Base-by-base conservation (phyloP, 2,329 filamentous ascomycete species). In the Beauveria bassiana region DNA sequence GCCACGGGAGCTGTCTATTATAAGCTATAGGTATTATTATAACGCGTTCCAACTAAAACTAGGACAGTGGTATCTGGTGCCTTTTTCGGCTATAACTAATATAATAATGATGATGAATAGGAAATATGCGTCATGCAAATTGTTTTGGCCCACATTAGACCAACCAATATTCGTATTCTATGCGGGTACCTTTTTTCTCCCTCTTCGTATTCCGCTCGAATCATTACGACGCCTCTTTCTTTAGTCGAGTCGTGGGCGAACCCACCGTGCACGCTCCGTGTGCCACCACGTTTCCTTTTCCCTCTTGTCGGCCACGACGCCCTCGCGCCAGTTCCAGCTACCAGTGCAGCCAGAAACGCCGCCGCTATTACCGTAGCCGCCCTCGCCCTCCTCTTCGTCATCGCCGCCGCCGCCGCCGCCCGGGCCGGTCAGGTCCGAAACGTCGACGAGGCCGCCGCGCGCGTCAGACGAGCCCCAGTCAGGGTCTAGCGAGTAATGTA, bases 401-500 rank as follows among this genome's bases (percentile, higher is more conserved):
- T 66, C 8, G 28, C 8, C 28, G 28, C 28, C 28, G 26, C 26
- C 26, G 28, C 28, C 28, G 28, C 8, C 28, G 28, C 28, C 28
- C 24, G 79, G 77, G 2, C 73, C 72, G 9, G 83, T 66, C 18
- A 87, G 65, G 57, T 85, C 82, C 5, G 75, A 70, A 3, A 85
- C 71, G 45, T 80, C 79, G 1, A 83, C 75, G 2, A 87, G 71
- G 1, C 83, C 81, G 18, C 84, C 82, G 53, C 81, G 78, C 34
- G 83, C 81, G 63, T 86, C 83, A 2, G 76, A 75, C 1, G 78
- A 81, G 0, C 84, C 84, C 0, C 70, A 66, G 59, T 89, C 86
- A 0, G 88, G 79, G 18, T 75, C 70, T 12, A 92, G 74, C 46
- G 78, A 74, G 68, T 91, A 92, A 20, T 73, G 69, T 58, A 92